A percentile compares a stretch with the other conserved stretches of the same genome.
These are phyloP conservation scores for Sabuloglossum arenarium DNA, from an alignment of 495 filamentous ascomycete genomes.

Conservation along the genomic window DNA sequence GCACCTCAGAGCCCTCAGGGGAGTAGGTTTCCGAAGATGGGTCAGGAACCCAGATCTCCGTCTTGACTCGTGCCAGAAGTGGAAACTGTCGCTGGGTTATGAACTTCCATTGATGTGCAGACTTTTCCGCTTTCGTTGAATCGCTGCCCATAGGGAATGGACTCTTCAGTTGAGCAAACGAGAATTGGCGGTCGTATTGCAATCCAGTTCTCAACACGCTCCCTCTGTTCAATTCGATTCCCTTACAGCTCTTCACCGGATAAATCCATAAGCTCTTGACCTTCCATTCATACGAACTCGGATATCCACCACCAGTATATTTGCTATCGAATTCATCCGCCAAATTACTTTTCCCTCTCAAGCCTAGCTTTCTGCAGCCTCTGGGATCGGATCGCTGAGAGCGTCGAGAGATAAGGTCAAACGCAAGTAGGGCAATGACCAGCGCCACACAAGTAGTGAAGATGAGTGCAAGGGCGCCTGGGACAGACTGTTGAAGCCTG, in stretches of 20 bases:
- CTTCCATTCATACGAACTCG: constrained; percentile 19
- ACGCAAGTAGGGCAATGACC: constrained; percentile 14
- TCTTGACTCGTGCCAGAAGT: constrained; percentile 45
- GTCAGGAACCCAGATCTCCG: constrained; percentile 67
- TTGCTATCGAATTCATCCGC: constrained; percentile 11
- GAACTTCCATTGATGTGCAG: constrained; percentile 46
- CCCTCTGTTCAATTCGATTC: constrained; percentile 48
- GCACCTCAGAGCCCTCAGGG: constrained; percentile 23
- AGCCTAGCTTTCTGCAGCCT: constrained; percentile 26
- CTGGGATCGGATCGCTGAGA: constrained; percentile 16
- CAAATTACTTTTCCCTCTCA: constrained; percentile 18
- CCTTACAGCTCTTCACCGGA: constrained; percentile 72
- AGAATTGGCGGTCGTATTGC: constrained; percentile 68
- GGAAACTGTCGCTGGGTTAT: constrained; percentile 63
- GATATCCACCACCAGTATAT: background rate
- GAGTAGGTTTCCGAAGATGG: constrained; percentile 25
- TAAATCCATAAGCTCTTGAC: constrained; percentile 74
- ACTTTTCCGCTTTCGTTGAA: constrained; percentile 20
- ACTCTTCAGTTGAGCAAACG: constrained; percentile 42
- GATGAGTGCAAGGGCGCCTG: constrained; percentile 23
- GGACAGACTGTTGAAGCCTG: background rate
- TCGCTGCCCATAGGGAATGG: constrained; percentile 24
- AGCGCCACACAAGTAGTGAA: constrained; percentile 25
- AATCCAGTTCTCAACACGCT: constrained; percentile 53
- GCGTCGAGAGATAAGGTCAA: constrained; percentile 12